These are phyloP conservation scores for Talaromyces sp. DNA, from an alignment of 2,329 filamentous ascomycete genomes.

Conservation along the genomic window DNA sequence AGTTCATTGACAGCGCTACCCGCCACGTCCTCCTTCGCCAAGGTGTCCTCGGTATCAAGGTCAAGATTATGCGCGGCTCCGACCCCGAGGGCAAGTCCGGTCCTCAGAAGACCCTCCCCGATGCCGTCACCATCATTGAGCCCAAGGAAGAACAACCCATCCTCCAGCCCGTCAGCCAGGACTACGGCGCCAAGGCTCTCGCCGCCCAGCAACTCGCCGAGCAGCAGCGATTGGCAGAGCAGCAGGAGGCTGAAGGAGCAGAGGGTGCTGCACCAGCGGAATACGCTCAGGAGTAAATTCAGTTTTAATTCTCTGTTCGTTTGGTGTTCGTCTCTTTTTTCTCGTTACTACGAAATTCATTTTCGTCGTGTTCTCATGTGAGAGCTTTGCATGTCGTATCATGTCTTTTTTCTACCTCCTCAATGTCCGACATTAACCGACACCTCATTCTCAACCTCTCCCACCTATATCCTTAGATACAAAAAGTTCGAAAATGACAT, in stretches of 20 bases:
- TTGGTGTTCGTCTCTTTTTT: constrained; percentile 14
- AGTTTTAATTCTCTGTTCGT: constrained; percentile 26
- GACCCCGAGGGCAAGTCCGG: constrained; percentile 99
- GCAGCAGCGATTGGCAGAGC: constrained; percentile 57
- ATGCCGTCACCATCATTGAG: constrained; percentile 99
- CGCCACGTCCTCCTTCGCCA: constrained; percentile 99
- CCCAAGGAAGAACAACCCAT: constrained; percentile 98
- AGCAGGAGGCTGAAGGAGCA: constrained; percentile 51
- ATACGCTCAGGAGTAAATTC: constrained; percentile 47
- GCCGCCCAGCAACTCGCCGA: constrained; percentile 56
- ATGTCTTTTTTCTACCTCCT: constrained; percentile 15
- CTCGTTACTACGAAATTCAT: constrained; percentile 14
- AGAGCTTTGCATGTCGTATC: constrained; percentile 17
- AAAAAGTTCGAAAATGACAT: constrained; percentile 19
- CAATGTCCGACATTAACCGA: constrained; percentile 10
- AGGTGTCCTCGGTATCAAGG: constrained; percentile 99
- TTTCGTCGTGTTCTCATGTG: constrained; percentile 17
- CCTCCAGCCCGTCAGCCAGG: constrained; percentile 92
- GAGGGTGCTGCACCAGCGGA: constrained; percentile 40
- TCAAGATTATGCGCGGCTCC: constrained; percentile 99
- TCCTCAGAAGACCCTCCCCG: constrained; percentile 93
- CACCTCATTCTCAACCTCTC: neutral
- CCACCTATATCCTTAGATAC: constrained; percentile 3
- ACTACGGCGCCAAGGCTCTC: constrained; percentile 92
- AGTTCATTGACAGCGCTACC: constrained; percentile 98